phyloP scores from a whole-genome alignment of 202 grass and related monocot species.

The Panicum hallii region DNA sequence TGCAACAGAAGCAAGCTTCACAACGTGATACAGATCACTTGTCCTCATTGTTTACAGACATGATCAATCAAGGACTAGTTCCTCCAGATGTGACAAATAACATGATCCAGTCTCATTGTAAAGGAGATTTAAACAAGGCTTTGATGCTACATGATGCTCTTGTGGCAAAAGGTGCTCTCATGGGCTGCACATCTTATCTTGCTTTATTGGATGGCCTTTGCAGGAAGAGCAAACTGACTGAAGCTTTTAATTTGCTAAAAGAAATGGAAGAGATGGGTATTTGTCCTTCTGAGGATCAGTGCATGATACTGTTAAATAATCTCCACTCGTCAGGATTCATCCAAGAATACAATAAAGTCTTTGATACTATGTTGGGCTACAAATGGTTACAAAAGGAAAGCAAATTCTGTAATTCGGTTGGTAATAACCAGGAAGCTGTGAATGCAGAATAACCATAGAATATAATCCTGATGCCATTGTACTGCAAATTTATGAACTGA shows the following conservation, averaged over 20 bases:
- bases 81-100: constrained; percentile 48
- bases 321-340: constrained; percentile 46
- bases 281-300: constrained; percentile 41
- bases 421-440: constrained; percentile 34
- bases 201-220: constrained; percentile 49
- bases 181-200: constrained; percentile 34
- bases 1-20: constrained; percentile 53
- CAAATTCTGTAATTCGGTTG: constrained; percentile 17
- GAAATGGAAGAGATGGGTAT: constrained; percentile 52
- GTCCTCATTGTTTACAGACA: constrained; percentile 50
- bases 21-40: constrained; percentile 29
- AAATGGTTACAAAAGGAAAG: constrained; percentile 50
- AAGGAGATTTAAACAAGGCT: constrained; percentile 51
- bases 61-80: constrained; percentile 44
- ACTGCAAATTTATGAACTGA: constrained; percentile 8
- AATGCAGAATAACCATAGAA: constrained; percentile 30
- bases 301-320: constrained; percentile 41
- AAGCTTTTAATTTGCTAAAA: constrained; percentile 52
- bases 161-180: constrained; percentile 43
- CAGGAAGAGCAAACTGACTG: constrained; percentile 36
- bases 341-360: constrained; percentile 52
- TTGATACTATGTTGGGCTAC: constrained; percentile 50
- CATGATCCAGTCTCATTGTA: constrained; percentile 45
- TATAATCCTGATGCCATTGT: constrained; percentile 12
- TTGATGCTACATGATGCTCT: constrained; percentile 48